Conservation (phyloP, 176 grass and related monocot genomes). For the Lolium rigidum region DNA sequence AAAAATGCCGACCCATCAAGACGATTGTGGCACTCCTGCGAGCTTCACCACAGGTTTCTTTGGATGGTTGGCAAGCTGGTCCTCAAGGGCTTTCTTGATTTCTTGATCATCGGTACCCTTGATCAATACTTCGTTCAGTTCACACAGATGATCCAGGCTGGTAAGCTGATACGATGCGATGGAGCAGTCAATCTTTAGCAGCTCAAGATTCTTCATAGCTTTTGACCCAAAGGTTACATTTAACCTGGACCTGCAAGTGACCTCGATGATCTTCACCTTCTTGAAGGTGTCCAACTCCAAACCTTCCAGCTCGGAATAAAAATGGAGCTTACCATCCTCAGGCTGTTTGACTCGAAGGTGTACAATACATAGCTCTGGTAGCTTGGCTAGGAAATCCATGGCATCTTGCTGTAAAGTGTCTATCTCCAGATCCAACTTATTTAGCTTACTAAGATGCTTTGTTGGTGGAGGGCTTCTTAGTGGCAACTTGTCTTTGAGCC, state of each 20-base stretch:
- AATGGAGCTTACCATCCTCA: not conserved
- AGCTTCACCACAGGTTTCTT: not conserved
- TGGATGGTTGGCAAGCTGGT: not conserved
- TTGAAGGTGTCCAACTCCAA: not conserved
- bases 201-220: not conserved
- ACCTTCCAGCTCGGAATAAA: not conserved
- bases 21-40: not conserved
- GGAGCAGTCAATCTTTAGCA: not conserved
- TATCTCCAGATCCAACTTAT: constrained; percentile 3
- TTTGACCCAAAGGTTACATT: not conserved
- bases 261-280: constrained; percentile 6
- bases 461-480: not conserved
- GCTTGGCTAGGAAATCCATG: not conserved
- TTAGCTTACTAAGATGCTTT: not conserved
- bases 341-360: not conserved
- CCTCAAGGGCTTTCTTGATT: not conserved
- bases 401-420: not conserved
- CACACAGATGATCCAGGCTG: not conserved
- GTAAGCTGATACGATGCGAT: not conserved
- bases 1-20: not conserved
- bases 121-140: not conserved
- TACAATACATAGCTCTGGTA: constrained; percentile 6
- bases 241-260: not conserved
- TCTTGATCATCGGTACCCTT: not conserved
- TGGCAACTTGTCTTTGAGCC: not conserved